Base-by-base conservation (phyloP, 2,329 filamentous ascomycete species). In the Chaetomiaceae sp. region DNA sequence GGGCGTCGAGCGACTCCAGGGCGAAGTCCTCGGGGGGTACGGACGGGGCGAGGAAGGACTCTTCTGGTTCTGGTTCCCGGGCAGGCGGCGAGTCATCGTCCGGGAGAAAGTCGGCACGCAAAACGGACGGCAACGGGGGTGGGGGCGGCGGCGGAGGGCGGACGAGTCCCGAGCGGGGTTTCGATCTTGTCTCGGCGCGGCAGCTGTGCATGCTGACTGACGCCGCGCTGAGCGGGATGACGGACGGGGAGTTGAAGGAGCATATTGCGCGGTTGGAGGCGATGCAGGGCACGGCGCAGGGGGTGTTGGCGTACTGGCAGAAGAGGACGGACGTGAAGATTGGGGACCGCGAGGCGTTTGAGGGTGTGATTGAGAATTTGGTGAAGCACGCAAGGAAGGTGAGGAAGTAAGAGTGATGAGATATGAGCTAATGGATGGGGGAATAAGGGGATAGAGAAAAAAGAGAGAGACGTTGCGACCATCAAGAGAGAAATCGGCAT, bases 301-400 rank as follows among this genome's bases (percentile, higher is more conserved):
- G 89, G 54, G 84, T 91, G 34, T 74, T 96, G 48, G 87, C 90
- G 60, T 95, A 92, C 67, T 97, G 92, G 92, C 80, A 89, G 62
- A 88, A 89, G 73, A 77, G 85, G 62, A 86, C 87, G 48, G 91
- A 96, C 66, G 90, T 90, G 62, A 89, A 92, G 63, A 74, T 95
- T 59, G 89, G 89, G 36, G 92, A 97, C 66, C 86, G 94, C 62
- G 92, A 96, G 67, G 89, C 90, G 2, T 94, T 96, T 68, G 92
- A 97, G 67, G 90, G 90, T 0, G 92, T 97, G 14, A 96, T 97
- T 77, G 92, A 96, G 72, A 96, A 96, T 69, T 71, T 97, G 60
- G 92, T 96, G 38, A 94, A 90, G 69, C 90, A 95, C 73, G 90
- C 90, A 45, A 80, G 90, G 68, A 89, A 91, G 72, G 84, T 90